These are phyloP conservation scores for Rhamnella rubrinervis DNA, from an alignment of 331 rosid genomes.

Conservation along the genomic window DNA sequence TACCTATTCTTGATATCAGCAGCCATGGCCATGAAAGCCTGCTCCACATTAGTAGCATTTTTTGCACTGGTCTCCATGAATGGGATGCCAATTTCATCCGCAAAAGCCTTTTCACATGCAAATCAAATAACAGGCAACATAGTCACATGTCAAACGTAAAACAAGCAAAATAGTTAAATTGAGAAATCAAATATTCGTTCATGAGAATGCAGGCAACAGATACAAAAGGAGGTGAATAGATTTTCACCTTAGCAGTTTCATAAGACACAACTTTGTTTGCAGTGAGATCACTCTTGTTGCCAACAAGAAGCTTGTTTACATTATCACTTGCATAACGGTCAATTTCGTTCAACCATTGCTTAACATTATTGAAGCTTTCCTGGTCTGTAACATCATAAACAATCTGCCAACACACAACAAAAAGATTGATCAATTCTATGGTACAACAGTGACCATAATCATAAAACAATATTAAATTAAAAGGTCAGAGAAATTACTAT, in stretches of 20 bases:
- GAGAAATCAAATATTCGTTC: not conserved
- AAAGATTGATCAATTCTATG: not conserved
- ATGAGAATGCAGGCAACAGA: not conserved
- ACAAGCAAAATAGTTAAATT: not conserved
- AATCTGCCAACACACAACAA: constrained; percentile 34
- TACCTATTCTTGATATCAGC: constrained; percentile 54
- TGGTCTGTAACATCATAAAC: constrained; percentile 61
- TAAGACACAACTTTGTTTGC: constrained; percentile 54
- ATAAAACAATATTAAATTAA: not conserved
- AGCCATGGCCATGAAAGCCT: constrained; percentile 63
- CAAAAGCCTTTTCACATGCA: constrained; percentile 37
- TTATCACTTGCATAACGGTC: constrained; percentile 54
- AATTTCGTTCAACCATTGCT: constrained; percentile 54
- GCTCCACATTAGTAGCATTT: constrained; percentile 51
- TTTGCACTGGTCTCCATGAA: constrained; percentile 62
- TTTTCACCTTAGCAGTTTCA: constrained; percentile 50
- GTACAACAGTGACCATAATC: not conserved
- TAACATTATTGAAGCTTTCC: constrained; percentile 54
- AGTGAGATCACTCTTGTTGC: constrained; percentile 52
- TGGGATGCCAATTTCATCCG: constrained; percentile 58
- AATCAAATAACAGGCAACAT: not conserved
- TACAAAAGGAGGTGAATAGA: not conserved
- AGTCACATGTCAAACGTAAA: not conserved
- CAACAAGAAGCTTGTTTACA: constrained; percentile 61
- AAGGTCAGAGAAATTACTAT: constrained; percentile 32